Conservation (phyloP, 352 stramenopile genomes). For the Globisporangium nunn region DNA sequence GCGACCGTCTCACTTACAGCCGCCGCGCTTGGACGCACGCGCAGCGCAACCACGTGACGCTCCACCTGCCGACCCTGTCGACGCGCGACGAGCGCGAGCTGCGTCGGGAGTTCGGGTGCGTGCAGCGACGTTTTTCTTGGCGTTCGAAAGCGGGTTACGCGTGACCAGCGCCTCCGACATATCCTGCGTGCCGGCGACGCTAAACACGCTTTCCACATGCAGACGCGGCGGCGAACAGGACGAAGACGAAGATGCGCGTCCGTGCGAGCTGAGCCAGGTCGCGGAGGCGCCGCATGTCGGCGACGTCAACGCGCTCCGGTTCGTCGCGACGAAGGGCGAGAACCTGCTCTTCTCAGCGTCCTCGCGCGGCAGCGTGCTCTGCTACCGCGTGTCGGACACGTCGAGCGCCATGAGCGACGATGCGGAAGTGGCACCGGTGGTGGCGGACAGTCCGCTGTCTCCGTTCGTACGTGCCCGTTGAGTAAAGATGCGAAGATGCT, state of each 20-base stretch:
- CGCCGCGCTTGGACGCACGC: not conserved
- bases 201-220: not conserved
- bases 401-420: constrained; percentile 15
- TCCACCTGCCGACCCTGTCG: constrained; percentile 42
- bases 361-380: constrained; percentile 40
- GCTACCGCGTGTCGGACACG: constrained; percentile 28
- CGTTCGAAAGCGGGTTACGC: not conserved
- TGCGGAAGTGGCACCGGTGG: constrained; percentile 5
- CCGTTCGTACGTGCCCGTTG: constrained; percentile 7
- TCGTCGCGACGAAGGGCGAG: constrained; percentile 30
- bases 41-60: constrained; percentile 40
- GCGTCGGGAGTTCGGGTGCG: constrained; percentile 35
- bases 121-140: not conserved
- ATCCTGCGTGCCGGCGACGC: not conserved
- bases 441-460: constrained; percentile 1
- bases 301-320: constrained; percentile 60
- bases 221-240: not conserved
- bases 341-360: constrained; percentile 60
- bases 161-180: not conserved
- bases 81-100: constrained; percentile 39
- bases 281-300: constrained; percentile 37
- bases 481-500: too few relatives aligned
- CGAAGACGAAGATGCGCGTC: constrained; percentile 5
- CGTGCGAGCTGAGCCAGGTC: constrained; percentile 40
- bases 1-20: not conserved